These are phyloP conservation scores for Ophiocordyceps unilateralis DNA, from an alignment of 2,329 filamentous ascomycete genomes.

Conservation along the genomic window DNA sequence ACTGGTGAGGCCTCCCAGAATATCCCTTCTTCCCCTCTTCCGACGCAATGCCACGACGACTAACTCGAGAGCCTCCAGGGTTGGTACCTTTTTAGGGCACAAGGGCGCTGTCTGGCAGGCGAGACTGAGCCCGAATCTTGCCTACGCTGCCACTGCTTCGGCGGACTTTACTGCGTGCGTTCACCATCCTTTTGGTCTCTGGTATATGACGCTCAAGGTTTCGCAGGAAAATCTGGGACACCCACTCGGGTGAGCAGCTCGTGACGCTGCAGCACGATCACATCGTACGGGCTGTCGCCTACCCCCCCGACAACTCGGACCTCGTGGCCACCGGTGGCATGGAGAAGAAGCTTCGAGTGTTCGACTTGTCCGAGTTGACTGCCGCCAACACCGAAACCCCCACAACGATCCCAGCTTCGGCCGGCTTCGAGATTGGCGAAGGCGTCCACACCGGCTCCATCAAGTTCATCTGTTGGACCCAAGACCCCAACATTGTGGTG, in stretches of 20 bases:
- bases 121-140: conserved; percentile 72
- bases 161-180: conserved; percentile 87
- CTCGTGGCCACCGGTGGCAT: conserved; percentile 84
- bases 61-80: conserved; percentile 36
- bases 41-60: not conserved
- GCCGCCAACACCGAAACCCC: conserved; percentile 20
- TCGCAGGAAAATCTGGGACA: conserved; percentile 89
- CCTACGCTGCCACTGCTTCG: conserved; percentile 78
- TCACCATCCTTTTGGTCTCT: not conserved
- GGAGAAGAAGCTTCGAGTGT: conserved; percentile 93
- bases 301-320: conserved; percentile 64
- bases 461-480: conserved; percentile 92
- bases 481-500: conserved; percentile 71
- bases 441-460: conserved; percentile 75
- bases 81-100: conserved; percentile 94
- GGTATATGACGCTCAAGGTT: conserved; percentile 7
- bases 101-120: conserved; percentile 98
- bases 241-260: conserved; percentile 77
- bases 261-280: conserved; percentile 82
- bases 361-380: conserved; percentile 55
- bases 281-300: conserved; percentile 87
- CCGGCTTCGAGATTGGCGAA: conserved; percentile 71
- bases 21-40: conserved; percentile 6
- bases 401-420: conserved; percentile 37
- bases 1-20: conserved; percentile 43